phyloP scores from a whole-genome alignment of 225 moss, liverwort and hornwort genomes.

The Anthoceros angustus region DNA sequence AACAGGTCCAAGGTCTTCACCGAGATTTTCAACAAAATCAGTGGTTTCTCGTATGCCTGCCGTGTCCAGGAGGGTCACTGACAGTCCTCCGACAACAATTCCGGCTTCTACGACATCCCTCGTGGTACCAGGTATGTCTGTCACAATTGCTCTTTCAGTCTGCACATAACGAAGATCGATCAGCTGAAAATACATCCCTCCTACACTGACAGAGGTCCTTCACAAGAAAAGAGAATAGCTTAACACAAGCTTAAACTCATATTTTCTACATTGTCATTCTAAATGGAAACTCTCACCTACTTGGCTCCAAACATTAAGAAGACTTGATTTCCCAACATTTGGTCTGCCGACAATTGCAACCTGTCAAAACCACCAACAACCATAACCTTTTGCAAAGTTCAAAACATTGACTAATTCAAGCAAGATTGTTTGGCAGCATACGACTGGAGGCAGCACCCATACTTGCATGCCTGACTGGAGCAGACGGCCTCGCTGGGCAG shows the following conservation, averaged over 20 bases:
- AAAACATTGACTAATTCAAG: background rate
- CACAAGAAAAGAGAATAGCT: background rate
- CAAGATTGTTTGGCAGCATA: background rate
- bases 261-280: too few relatives aligned
- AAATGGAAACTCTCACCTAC: conserved; percentile 52
- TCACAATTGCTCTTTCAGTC: conserved; percentile 97
- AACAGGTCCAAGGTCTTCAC: conserved; percentile 14
- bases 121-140: conserved; percentile 85
- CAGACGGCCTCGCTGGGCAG: conserved; percentile 64
- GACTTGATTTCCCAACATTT: conserved; percentile 95
- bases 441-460: background rate
- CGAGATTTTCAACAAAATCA: conserved; percentile 75
- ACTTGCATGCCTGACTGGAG: conserved; percentile 87
- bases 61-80: conserved; percentile 80
- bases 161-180: conserved; percentile 13
- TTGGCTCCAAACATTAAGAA: conserved; percentile 98
- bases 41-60: conserved; percentile 78
- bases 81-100: conserved; percentile 73
- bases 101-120: conserved; percentile 84
- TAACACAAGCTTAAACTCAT: too few relatives aligned
- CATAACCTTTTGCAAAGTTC: background rate
- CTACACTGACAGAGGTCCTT: background rate
- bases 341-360: conserved; percentile 94
- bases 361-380: conserved; percentile 19
- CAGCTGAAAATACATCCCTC: background rate